Conservation (phyloP, 225 moss, liverwort and hornwort genomes). For the Climacium dendroides region DNA sequence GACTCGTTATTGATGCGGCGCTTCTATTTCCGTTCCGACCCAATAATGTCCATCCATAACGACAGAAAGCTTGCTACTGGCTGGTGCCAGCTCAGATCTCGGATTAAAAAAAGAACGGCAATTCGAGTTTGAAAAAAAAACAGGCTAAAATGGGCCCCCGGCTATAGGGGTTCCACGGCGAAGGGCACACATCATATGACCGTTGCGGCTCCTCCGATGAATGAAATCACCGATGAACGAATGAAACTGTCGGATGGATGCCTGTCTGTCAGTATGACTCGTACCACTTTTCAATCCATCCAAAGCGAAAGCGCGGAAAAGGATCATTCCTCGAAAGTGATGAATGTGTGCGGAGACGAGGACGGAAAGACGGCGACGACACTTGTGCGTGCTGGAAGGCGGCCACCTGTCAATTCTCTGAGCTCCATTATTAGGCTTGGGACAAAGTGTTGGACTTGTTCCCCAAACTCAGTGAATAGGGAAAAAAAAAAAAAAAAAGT, state of each 20-base stretch:
- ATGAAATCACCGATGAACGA: not conserved
- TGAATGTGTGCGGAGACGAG: not conserved
- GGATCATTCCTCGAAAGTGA: not conserved
- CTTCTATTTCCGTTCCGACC: not conserved
- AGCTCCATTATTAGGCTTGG: conserved; percentile 4
- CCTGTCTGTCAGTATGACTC: too few relatives aligned
- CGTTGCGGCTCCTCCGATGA: not conserved
- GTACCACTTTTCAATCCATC: not conserved
- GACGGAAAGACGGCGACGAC: not conserved
- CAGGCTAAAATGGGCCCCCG: too few relatives aligned
- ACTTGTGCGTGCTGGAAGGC: not conserved
- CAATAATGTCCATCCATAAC: too few relatives aligned
- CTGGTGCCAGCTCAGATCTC: not conserved
- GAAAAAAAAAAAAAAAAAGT: not conserved
- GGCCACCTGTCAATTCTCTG: not conserved
- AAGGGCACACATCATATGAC: not conserved
- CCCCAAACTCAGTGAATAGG: not conserved
- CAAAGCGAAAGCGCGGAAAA: not conserved
- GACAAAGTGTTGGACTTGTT: not conserved
- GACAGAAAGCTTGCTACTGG: not conserved
- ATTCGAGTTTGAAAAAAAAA: not conserved
- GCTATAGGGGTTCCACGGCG: too few relatives aligned
- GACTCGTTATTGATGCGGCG: too few relatives aligned
- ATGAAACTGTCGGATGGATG: not conserved
- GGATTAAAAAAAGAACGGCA: not conserved